A percentile compares a stretch with the other conserved stretches of the same genome.
Conservation (phyloP, 345 rosid genomes). For the Kernera saxatilis region DNA sequence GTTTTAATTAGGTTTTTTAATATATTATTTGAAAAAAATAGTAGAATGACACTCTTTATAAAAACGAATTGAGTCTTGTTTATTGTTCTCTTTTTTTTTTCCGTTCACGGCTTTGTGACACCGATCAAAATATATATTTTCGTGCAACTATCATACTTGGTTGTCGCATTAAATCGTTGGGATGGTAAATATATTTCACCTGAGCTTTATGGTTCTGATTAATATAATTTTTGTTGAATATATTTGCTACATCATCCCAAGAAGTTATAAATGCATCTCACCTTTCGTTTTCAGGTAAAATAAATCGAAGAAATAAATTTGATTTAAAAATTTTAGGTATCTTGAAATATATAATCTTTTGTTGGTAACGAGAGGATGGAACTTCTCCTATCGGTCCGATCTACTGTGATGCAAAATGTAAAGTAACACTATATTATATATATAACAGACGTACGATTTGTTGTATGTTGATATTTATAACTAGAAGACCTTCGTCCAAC, state of each 20-base stretch:
- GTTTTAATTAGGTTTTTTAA: too few species aligned
- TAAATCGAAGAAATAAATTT: not conserved
- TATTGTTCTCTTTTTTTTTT: too few species aligned
- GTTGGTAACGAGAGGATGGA: not conserved
- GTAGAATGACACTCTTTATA: too few species aligned
- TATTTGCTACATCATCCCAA: not conserved
- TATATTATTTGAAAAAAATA: too few species aligned
- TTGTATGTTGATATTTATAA: not conserved
- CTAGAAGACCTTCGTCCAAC: not conserved
- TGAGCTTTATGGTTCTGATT: not conserved
- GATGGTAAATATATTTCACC: not conserved
- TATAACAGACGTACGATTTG: not conserved
- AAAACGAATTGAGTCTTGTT: too few species aligned
- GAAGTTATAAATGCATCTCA: not conserved
- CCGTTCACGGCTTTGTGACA: too few species aligned
- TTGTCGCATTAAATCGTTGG: not conserved
- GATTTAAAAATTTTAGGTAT: not conserved
- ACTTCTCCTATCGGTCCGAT: slow-evolving; percentile 19
- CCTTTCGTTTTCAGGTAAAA: not conserved
- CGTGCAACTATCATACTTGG: not conserved
- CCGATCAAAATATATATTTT: not conserved
- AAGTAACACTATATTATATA: not conserved
- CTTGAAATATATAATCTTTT: not conserved
- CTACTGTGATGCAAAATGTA: slow-evolving; percentile 1
- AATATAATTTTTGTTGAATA: not conserved